Evolutionary conservation across 805 yeast species (phyloP), one percentile per base, ranked within the genome.

Genomic region (Wickerhamiella alocasiicola): DNA sequence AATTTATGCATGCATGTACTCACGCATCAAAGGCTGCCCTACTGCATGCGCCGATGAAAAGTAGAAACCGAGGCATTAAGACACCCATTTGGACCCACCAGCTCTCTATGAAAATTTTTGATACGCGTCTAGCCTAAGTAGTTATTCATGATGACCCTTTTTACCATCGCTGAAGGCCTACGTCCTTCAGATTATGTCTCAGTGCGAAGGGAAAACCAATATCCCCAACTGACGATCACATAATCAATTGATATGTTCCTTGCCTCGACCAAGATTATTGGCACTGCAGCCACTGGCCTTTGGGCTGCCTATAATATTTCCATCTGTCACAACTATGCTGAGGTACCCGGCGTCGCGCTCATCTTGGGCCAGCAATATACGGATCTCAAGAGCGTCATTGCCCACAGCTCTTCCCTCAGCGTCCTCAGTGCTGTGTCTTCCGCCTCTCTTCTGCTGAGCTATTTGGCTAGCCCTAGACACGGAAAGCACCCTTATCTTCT

Each of bases 401-500:
- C 16, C 31, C 31, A 25, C 33, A 32, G 36, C 18, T n/a, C 23
- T 9, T 32, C 37, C 24, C 45, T 45, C 13, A 32, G 51, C 3
- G 44, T 27, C 9, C 34, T 57, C 31, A 39, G 52, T 16, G 51
- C 49, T 18, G 27, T 50, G 11, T 51, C 55, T 6, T 43, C 49
- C 15, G 42, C 43, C n/a, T 36, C 56, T n/a, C 47, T 56, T 31
- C 19, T 47, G 5, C 40, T 46, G 11, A 53, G 61, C 13, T 59
- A 46, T 42, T 24, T 49, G 26, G 41, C 47, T 20, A 48, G 61
- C 33, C 43, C 50, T 6, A 47, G 52, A 24, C 34, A 45, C 15
- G 56, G 52, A 33, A 46, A 53, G 37, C 63, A 59, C 48, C 63
- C 63, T 9, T 59, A 59, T 42, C 50, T 59, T 44, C 44, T 59